Conservation (phyloP, 495 filamentous ascomycete genomes). For the Cercophora newfieldiana region DNA sequence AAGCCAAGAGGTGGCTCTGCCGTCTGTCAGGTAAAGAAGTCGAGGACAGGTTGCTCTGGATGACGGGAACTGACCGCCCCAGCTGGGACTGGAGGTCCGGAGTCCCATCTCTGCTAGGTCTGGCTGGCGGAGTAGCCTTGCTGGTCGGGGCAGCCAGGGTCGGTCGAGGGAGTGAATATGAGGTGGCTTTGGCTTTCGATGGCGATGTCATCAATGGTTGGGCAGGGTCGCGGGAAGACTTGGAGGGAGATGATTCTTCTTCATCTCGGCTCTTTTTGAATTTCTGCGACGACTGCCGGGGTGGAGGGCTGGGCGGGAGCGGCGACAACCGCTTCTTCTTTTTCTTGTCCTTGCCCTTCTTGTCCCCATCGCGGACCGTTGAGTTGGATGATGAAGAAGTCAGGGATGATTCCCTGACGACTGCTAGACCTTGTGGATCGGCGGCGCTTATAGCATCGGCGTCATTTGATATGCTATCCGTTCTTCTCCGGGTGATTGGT, state of each 20-base stretch:
- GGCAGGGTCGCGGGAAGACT: slow-evolving; percentile 31
- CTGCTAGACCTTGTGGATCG: slow-evolving; percentile 59
- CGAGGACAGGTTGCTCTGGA: slow-evolving; percentile 72
- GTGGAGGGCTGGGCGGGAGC: slow-evolving; percentile 61
- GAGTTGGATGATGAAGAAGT: slow-evolving; percentile 63
- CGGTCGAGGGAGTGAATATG: slow-evolving; percentile 33
- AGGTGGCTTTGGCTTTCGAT: slow-evolving; percentile 31
- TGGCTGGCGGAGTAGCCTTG: slow-evolving; percentile 48
- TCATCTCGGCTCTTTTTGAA: slow-evolving; percentile 44
- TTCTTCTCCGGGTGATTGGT: slow-evolving; percentile 63
- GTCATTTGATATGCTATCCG: slow-evolving; percentile 55
- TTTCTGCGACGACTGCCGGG: slow-evolving; percentile 63
- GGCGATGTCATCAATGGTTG: slow-evolving; percentile 36
- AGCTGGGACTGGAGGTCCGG: slow-evolving; percentile 60
- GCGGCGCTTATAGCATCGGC: slow-evolving; percentile 47
- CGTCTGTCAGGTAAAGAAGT: slow-evolving; percentile 47
- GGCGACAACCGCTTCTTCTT: slow-evolving; percentile 47
- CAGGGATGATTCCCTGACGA: slow-evolving; percentile 62
- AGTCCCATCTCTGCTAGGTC: slow-evolving; percentile 83
- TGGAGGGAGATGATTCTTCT: slow-evolving; percentile 32
- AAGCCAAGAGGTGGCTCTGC: slow-evolving; percentile 40
- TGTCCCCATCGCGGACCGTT: slow-evolving; percentile 50
- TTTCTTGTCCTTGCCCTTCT: slow-evolving; percentile 47
- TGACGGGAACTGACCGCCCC: slow-evolving; percentile 63
- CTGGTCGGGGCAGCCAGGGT: slow-evolving; percentile 25